Base-by-base conservation (phyloP, 2,329 filamentous ascomycete species). In the Alternaria metachromatica region DNA sequence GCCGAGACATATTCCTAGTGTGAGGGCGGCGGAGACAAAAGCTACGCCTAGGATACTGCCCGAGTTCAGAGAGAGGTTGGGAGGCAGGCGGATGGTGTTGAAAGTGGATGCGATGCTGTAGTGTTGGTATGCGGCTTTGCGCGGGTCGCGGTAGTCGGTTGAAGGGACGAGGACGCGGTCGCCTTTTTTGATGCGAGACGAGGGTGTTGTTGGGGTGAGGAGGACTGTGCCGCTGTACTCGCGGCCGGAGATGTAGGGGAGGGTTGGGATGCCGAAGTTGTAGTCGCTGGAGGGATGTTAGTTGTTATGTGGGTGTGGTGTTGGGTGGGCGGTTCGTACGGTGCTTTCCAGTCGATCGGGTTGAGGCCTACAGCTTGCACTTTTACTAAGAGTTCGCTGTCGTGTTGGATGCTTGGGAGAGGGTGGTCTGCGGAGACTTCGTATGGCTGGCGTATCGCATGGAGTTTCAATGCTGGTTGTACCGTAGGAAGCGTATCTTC, bases 311-410 rank as follows among this genome's bases (percentile, higher is more conserved):
- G 18, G 37, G 5, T 20, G 12, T 20, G 21, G 43, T 15, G 41
- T 8, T 15, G 18, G 23, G 12, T 28, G 83, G 87, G 69, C 81
- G 91, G 12, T 28, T 83, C 87, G 70, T 81, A 91, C 89, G 90
- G 88, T 63, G 88, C 86, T 81, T 92, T 92, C 88, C 88, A 92
- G 75, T 92, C 92, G 59, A 94, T 91, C 0, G 92, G 92, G 71
- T 94, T 94, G 41, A 94, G 80, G 0, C 91, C 91, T 69, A 92
- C 89, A 12, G 87, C 87, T 41, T 85, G 81, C 2, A 88, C 82
- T 73, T 86, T 86, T n/a, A 92, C 85, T 6, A 92, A 80, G 6
- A 92, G 78, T 70, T 92, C 88, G 46, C 81, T 80, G 55, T 82
- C 77, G 28, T 80, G 72, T 18, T 78, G 57, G n/a, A 83, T 68